Conservation (phyloP, 148 eudicot species). For the Diospyros kaki region DNA sequence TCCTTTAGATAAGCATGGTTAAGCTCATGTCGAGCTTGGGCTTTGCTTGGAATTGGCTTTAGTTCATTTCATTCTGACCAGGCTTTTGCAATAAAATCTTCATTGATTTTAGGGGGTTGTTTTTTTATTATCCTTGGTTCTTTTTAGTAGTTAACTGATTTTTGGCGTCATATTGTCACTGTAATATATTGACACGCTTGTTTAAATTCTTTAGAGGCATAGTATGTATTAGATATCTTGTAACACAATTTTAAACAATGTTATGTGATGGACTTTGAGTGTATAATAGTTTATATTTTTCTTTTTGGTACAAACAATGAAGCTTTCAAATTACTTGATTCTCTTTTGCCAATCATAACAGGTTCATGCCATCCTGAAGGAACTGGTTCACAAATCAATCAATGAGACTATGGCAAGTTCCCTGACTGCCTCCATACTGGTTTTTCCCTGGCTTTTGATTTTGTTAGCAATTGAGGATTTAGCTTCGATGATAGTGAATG, state of each 20-base stretch:
- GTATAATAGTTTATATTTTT: not conserved
- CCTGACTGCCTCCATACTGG: not conserved
- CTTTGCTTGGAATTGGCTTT: not conserved
- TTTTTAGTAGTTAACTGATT: not conserved
- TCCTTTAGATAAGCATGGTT: not conserved
- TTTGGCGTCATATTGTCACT: not conserved
- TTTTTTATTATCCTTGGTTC: not conserved
- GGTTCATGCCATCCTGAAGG: slow-evolving; percentile 91
- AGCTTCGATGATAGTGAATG: not conserved
- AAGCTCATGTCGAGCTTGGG: not conserved
- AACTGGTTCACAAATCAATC: slow-evolving; percentile 81
- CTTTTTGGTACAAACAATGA: not conserved
- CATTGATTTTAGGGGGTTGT: too few species aligned
- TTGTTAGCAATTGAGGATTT: not conserved
- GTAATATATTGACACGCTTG: not conserved
- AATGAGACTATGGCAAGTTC: slow-evolving; percentile 69
- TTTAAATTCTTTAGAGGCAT: not conserved
- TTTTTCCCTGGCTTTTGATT: not conserved
- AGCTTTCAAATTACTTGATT: slow-evolving; percentile 23
- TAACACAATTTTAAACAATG: not conserved
- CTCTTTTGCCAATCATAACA: slow-evolving; percentile 25
- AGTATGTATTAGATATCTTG: not conserved
- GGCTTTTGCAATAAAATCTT: not conserved
- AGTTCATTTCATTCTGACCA: not conserved
- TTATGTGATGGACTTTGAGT: not conserved